Evolutionary conservation across 2,329 filamentous ascomycete genomes (phyloP), one percentile per base, ranked within the genome.

Genomic region (Pseudophaeomoniella oleicola): DNA sequence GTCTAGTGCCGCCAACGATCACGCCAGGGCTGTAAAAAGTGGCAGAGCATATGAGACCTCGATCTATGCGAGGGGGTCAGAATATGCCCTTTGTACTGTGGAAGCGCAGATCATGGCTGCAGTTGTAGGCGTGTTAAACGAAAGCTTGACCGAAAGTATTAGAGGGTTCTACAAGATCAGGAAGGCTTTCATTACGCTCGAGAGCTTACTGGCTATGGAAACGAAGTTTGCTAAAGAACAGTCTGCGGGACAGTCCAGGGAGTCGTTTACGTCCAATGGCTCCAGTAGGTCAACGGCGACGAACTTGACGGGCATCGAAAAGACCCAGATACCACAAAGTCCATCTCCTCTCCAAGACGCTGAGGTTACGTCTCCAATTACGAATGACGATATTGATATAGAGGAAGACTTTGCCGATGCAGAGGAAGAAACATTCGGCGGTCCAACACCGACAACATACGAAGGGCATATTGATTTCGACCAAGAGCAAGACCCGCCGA

Each of bases 141-240:
- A 96, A 62, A 94, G 83, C 53, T 60, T 96, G 48, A 88, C 87
- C 0, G 90, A 96, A 55, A 85, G 78, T 12, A 73, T 96, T 55
- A 85, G 80, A 58, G 85, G 85, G 4, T 96, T 96, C 51, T 92
- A 93, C 53, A 93, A 90, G 58, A 60, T 96, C 47, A 71, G 88
- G 42, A 93, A 92, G 54, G 88, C 88, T 0, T 96, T 82, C 50
- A 63, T 85, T 29, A 80, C 85, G 0, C 65, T 98, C 3, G 81
- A 94, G 49, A 69, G 69, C 6, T 82, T 98, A 38, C 69, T 87
- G 51, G 71, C 81, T 41, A 72, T 78, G 19, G 87, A 94, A 58
- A 70, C 70, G 16, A 74, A 69, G 42, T 75, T 69, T 42, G 50
- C 74, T 38, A 49, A 49, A 34, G 32, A 37, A 41, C 13, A 35